Evolutionary conservation across 2,329 filamentous ascomycete genomes (phyloP).

Genomic region (Tolypocladium album): DNA sequence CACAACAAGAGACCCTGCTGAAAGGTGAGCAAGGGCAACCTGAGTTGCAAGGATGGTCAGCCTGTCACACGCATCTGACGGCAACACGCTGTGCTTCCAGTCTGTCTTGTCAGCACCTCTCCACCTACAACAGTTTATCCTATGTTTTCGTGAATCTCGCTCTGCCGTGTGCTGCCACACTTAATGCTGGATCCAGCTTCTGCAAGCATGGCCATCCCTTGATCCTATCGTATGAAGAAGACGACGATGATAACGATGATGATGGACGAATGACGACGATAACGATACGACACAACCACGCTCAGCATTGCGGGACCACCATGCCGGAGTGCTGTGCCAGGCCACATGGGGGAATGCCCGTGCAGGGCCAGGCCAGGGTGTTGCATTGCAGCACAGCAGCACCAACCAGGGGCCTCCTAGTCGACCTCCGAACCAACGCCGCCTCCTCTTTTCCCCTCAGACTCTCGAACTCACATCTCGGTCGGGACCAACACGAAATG

Average conservation of each 20-base stretch:
- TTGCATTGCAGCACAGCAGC: not conserved
- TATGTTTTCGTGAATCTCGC: too few species aligned
- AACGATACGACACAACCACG: not conserved
- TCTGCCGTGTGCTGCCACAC: too few species aligned
- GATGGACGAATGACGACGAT: not conserved
- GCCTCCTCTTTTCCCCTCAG: not conserved
- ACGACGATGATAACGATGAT: too few species aligned
- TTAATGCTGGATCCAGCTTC: too few species aligned
- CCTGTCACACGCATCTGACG: not conserved
- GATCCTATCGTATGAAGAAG: too few species aligned
- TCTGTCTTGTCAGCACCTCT: not conserved
- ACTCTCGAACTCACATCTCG: not conserved
- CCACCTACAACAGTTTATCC: not conserved
- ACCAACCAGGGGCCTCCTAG: not conserved
- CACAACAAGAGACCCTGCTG: slow-evolving; percentile 4
- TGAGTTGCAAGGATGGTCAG: not conserved
- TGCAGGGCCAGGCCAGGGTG: not conserved
- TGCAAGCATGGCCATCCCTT: too few species aligned
- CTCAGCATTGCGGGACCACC: not conserved
- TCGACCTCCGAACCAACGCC: not conserved
- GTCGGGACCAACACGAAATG: not conserved
- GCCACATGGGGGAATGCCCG: not conserved
- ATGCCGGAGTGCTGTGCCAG: not conserved
- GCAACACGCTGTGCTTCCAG: not conserved
- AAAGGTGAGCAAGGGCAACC: not conserved